These are phyloP conservation scores for Bacterosira constricta DNA, from an alignment of 108 stramenopile genomes.

Conservation along the genomic window DNA sequence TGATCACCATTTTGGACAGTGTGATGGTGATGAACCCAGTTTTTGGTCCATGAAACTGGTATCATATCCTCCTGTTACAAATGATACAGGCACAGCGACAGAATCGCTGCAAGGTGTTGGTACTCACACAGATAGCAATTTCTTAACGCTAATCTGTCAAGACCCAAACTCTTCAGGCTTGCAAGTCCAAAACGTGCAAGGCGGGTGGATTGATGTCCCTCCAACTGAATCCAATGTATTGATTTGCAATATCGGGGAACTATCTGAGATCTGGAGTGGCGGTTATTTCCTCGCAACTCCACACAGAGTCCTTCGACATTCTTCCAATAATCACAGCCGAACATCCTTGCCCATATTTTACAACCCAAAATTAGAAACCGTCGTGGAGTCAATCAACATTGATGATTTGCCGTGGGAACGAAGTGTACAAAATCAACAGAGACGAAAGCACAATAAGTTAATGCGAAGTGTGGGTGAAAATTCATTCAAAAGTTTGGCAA, in stretches of 20 bases:
- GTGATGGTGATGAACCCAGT: conserved; percentile 27
- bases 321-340: conserved; percentile 27
- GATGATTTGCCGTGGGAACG: conserved; percentile 28
- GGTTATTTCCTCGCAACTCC: conserved; percentile 76
- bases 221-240: conserved; percentile 45
- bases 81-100: not conserved
- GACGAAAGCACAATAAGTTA: conserved; percentile 45
- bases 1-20: conserved; percentile 27
- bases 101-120: conserved; percentile 59
- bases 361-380: conserved; percentile 64
- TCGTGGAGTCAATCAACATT: conserved; percentile 49
- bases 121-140: conserved; percentile 71
- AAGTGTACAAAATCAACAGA: conserved; percentile 48
- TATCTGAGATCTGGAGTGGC: conserved; percentile 53
- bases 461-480: conserved; percentile 64
- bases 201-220: conserved; percentile 65
- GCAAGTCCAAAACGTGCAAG: conserved; percentile 54
- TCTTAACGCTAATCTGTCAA: conserved; percentile 64
- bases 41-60: conserved; percentile 72
- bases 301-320: conserved; percentile 57
- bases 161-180: conserved; percentile 58
- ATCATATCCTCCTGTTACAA: conserved; percentile 54
- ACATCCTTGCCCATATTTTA: conserved; percentile 68
- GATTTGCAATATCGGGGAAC: conserved; percentile 76
- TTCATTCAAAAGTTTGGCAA: conserved; percentile 72